Base-by-base conservation (phyloP, 2,329 filamentous ascomycete species). In the Epichloe sibirici region DNA sequence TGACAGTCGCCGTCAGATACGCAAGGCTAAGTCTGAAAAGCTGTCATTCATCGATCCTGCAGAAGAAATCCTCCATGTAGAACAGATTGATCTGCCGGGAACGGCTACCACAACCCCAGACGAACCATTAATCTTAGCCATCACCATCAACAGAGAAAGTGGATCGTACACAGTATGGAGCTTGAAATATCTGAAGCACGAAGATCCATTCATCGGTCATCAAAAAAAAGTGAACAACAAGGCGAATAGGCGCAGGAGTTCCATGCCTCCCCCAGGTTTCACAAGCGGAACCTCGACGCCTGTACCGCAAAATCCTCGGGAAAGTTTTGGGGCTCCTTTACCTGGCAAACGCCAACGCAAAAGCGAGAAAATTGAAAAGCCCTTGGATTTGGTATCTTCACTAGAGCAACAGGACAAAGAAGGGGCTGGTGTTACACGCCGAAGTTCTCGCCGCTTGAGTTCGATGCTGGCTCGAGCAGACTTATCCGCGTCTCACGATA, bases 391-490 rank as follows among this genome's bases (percentile, higher is more conserved):
- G 44, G 85, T 83, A 3, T 77, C 85, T 3, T 81, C 85, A 1
- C 69, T 91, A n/a, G 86, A 87, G 52, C 78, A 86, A 48, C 69
- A 71, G 43, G 85, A 89, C 53, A 77, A 76, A 50, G 73, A 77
- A 52, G 74, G 71, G 11, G 64, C 67, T n/a, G 73, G 75, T 15
- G 73, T 74, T 12, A 76, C 75, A 0, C 71, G 81, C 49, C 74
- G 81, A 54, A 81, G 80, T 56, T 85, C 81, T 17, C 82, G 93
- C 44, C 81, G 93, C 49, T 86, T 97, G 28, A 98, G 93, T 71
- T 97, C 91, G 15, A 79, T 95, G 69, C 75, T 96, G 51, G 90
- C 90, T 15, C 79, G 91, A 61, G 86, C 88, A 35, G 91, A 96
- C 64, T 73, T 96, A 21, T 91, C 88, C 0, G 85, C 88, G 9